phyloP scores from a whole-genome alignment of 1,284 basidiomycete species.

The Microbotryomycetes sp. region DNA sequence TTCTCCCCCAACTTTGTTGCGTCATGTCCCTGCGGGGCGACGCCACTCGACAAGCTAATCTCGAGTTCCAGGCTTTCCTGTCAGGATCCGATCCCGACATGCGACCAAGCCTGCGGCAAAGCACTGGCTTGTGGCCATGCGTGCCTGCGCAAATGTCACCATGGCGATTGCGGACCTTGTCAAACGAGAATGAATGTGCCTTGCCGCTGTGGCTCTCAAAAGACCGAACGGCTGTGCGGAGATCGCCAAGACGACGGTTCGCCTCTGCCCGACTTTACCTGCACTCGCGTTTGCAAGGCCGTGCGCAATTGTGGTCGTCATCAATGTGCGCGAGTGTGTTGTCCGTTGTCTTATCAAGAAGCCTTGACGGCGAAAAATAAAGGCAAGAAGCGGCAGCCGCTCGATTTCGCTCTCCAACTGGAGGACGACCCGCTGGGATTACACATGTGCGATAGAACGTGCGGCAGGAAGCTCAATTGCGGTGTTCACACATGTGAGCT shows the following conservation, averaged over 20 bases:
- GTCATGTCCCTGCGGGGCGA: slow-evolving; percentile 73
- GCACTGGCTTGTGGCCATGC: slow-evolving; percentile 29
- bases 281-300: slow-evolving; percentile 65
- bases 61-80: slow-evolving; percentile 53
- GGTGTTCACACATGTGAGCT: slow-evolving; percentile 51
- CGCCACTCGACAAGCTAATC: slow-evolving; percentile 46
- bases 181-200: slow-evolving; percentile 6
- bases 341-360: slow-evolving; percentile 63
- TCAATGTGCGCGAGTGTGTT: slow-evolving; percentile 69
- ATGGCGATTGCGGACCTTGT: slow-evolving; percentile 31
- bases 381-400: slow-evolving; percentile 46
- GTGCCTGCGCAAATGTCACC: slow-evolving; percentile 30
- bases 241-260: not conserved
- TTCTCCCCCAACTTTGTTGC: slow-evolving; percentile 59
- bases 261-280: slow-evolving; percentile 53
- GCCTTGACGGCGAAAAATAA: slow-evolving; percentile 43
- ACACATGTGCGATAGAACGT: slow-evolving; percentile 30
- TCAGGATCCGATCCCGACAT: slow-evolving; percentile 52
- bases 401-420: slow-evolving; percentile 7
- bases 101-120: slow-evolving; percentile 12
- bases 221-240: slow-evolving; percentile 21
- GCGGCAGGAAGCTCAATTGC: slow-evolving; percentile 37
- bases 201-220: slow-evolving; percentile 34
- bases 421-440: slow-evolving; percentile 33
- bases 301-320: slow-evolving; percentile 68